Conservation (phyloP, 495 filamentous ascomycete genomes). For the Stereocaulon alpinum region DNA sequence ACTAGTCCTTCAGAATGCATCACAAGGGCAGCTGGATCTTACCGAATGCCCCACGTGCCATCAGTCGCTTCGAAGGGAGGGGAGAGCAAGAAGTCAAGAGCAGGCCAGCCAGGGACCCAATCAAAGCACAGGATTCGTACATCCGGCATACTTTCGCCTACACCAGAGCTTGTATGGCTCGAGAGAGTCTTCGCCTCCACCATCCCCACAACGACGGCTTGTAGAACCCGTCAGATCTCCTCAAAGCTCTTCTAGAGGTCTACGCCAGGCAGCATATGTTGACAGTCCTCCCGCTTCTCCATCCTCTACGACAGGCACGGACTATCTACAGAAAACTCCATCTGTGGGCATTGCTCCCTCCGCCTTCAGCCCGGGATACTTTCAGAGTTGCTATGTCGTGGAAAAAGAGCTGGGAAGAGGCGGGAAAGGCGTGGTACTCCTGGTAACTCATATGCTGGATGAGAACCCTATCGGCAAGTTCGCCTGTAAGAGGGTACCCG, state of each 20-base stretch:
- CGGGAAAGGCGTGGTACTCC: conserved; percentile 85
- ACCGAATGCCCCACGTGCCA: conserved; percentile 82
- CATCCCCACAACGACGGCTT: conserved; percentile 44
- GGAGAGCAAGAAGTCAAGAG: conserved; percentile 31
- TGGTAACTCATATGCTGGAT: conserved; percentile 85
- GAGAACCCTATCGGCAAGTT: conserved; percentile 61
- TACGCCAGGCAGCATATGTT: conserved; percentile 39
- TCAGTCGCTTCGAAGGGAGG: conserved; percentile 55
- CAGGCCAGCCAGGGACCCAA: conserved; percentile 27
- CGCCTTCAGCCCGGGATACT: conserved; percentile 86
- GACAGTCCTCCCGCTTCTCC: conserved; percentile 34
- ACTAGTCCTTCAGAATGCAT: conserved; percentile 62
- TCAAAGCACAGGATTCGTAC: conserved; percentile 59
- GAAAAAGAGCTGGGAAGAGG: conserved; percentile 78
- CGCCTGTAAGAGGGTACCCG: conserved; percentile 93
- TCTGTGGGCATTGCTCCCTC: conserved; percentile 56
- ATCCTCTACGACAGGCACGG: conserved; percentile 36
- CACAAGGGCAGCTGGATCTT: conserved; percentile 39
- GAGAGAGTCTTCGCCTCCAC: conserved; percentile 35
- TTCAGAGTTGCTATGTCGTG: conserved; percentile 81
- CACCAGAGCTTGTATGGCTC: conserved; percentile 49
- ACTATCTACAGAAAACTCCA: too few species aligned
- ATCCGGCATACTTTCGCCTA: conserved; percentile 88
- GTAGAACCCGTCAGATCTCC: conserved; percentile 36
- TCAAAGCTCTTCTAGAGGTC: conserved; percentile 26